Evolutionary conservation across 2,329 filamentous ascomycete species (phyloP), one percentile per base, ranked within the genome.

Genomic region (Beauveria sp.): DNA sequence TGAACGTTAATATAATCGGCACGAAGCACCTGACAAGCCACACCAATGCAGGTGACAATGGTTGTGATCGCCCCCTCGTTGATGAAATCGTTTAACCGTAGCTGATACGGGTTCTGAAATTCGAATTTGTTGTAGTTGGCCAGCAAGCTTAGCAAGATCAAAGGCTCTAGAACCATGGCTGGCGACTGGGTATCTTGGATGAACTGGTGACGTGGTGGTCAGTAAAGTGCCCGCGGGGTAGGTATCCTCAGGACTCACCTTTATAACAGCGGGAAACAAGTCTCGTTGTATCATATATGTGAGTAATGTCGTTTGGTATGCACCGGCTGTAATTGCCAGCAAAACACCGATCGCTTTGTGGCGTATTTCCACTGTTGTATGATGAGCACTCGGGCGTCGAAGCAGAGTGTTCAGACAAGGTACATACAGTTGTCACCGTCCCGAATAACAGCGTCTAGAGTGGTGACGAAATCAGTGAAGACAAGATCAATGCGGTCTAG

Each of bases 51-150:
- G 55, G 80, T 79, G 50, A 96, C 86, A 65, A 96, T 90, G 69
- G 90, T 91, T 63, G 88, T 84, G 68, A 98, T 97, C 2, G 89
- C 88, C 0, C 82, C 79, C 70, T 98, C 93, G 70, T 99, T 96
- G 69, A 97, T 91, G 74, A 98, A 98, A 73, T 98, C 93, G 68
- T 93, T 92, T 18, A 99, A 82, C 30, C 93, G 89, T 65, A 96
- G 79, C 68, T 95, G 89, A 69, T 99, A 99, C 0, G 93, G 93
- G 68, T 99, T 99, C 72, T 96, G 93, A 62, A 96, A 93, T 74
- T 99, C 95, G 70, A 99, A 99, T 74, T 98, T 99, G 82, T 99
- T 98, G 81, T 98, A 98, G 76, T 98, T 99, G 66, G 91, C 90
- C 58, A 99, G 79, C 4, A 98, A 81, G 14, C 93, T 93, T 22